phyloP scores from a whole-genome alignment of 2,329 filamentous ascomycete species.

The Aspergillus texensis region DNA sequence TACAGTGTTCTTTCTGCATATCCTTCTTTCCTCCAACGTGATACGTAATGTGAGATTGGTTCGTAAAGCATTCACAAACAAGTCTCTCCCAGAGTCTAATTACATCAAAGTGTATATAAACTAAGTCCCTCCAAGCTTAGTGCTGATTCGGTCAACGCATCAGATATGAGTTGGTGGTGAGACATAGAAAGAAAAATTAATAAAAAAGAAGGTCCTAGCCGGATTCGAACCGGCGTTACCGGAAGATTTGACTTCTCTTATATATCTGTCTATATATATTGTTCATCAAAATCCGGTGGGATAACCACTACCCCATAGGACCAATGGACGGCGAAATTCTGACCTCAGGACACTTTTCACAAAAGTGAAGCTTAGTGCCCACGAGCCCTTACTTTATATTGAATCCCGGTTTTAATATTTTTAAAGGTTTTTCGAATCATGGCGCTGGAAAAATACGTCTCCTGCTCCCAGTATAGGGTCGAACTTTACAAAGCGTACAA shows the following conservation, averaged over 20 bases:
- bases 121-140: no score
- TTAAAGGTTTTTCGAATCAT: no score
- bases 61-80: no score
- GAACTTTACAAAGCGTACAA: no score
- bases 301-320: not conserved
- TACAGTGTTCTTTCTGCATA: no score
- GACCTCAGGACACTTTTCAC: not conserved
- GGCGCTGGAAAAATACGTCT: no score
- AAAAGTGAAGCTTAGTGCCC: rapidly evolving
- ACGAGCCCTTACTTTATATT: not conserved
- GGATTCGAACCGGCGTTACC: not conserved
- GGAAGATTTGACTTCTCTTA: not conserved
- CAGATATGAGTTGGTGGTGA: not conserved
- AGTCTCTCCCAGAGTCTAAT: no score
- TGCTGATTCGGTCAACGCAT: not conserved
- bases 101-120: no score
- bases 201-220: not conserved
- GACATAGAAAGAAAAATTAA: not conserved
- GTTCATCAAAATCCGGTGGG: not conserved
- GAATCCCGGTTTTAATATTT: not conserved
- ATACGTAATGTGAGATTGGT: no score
- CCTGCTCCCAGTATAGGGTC: no score
- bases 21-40: no score
- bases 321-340: not conserved
- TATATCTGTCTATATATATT: not conserved